Percentiles rank a stretch among this genome's conserved stretches.
Evolutionary conservation across 805 yeast species (phyloP).

Genomic region (Peterozyma xylosa): DNA sequence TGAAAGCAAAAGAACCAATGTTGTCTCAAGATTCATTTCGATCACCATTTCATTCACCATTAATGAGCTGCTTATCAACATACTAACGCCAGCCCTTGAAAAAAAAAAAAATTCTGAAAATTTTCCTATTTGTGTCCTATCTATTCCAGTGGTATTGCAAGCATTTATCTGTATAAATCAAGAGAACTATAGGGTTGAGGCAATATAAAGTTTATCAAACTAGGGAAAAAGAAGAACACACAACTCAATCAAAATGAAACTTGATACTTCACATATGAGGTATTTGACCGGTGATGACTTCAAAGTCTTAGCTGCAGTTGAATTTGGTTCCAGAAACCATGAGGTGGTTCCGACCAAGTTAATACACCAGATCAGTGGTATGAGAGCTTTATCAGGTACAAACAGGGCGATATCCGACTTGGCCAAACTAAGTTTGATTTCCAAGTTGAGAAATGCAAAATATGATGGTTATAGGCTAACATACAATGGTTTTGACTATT

Average conservation of each 20-base stretch:
- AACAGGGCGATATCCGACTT: conserved; percentile 74
- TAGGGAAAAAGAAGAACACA: too few species aligned
- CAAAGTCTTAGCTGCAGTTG: conserved; percentile 81
- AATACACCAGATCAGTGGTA: conserved; percentile 73
- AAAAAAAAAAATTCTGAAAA: too few species aligned
- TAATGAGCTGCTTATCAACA: too few species aligned
- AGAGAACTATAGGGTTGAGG: too few species aligned
- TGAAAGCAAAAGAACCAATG: too few species aligned
- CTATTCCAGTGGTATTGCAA: too few species aligned
- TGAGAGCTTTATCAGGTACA: conserved; percentile 70
- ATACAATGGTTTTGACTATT: conserved; percentile 84
- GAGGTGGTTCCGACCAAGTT: conserved; percentile 88
- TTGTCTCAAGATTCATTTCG: too few species aligned
- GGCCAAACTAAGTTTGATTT: conserved; percentile 76
- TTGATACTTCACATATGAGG: conserved; percentile 90
- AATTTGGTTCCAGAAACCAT: conserved; percentile 86
- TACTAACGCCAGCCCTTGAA: too few species aligned
- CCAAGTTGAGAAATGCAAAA: conserved; percentile 79
- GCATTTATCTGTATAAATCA: too few species aligned
- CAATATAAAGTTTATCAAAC: too few species aligned
- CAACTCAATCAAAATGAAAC: conserved; percentile 51
- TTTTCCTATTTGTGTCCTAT: too few species aligned
- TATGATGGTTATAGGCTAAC: conserved; percentile 93
- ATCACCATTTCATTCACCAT: too few species aligned
- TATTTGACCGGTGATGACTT: conserved; percentile 88